Base-by-base conservation (phyloP, 345 rosid genomes). In the Brassica juncea region DNA sequence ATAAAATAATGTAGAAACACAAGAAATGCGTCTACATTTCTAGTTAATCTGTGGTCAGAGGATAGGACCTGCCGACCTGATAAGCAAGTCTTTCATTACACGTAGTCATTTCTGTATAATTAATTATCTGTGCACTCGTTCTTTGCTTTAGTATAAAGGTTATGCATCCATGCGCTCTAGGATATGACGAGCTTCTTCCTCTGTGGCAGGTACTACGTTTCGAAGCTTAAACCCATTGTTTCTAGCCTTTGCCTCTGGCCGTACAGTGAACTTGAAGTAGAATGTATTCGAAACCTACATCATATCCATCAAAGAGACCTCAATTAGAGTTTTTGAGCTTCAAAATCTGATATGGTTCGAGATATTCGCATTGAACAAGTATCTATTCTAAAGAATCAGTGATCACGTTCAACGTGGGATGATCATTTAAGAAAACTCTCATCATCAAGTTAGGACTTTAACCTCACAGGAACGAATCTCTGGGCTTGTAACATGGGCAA, bases 381-480 rank as follows among this genome's bases (percentile, higher is more conserved):
- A 23, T 23, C 25, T 23, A 23, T 23, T 23, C 25, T 23, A 23
- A 23, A 23, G 25, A 23, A 23, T 23, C 25, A 23, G 25, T 23
- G 25, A 23, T 23, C 25, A 23, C 25, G 25, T 23, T 23, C 25
- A 23, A 23, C 25, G 25, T 23, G 25, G 25, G 25, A 23, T 23
- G 25, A 23, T 23, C 25, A 23, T 23, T 23, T 23, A 23, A 23
- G 25, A 23, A 23, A 28, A 4, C 2, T 66, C n/a, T 2, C 68
- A 42, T 19, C 30, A 25, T 68, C 23, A 23, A 30, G 52, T 39
- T 10, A 28, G 11, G 47, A 61, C 28, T 66, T 66, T 80, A 91
- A 91, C 99, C 97, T 95, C 98, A 42, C 98, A 89, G 21, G 93
- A 87, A 76, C 96, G 87, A 44, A 95, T 79, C 90, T 95, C 99